Base-by-base conservation (phyloP, 768 basidiomycete species). In the Boletus sensibilis region DNA sequence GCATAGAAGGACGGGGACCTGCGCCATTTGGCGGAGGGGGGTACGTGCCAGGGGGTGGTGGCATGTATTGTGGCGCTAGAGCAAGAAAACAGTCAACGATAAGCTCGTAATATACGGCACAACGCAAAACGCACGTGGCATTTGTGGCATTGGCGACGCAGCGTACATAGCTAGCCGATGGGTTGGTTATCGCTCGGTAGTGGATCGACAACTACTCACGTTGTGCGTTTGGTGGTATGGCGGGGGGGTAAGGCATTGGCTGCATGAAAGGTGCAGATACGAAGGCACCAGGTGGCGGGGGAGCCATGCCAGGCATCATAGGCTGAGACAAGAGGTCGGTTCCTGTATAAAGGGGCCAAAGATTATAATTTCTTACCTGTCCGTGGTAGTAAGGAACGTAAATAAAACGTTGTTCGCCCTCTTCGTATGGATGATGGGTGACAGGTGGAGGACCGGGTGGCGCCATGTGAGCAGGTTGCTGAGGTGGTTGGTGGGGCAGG, bases 251-350 rank as follows among this genome's bases (percentile, higher is more conserved):
- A 16, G 81, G 86, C 85, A 94, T 92, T 42, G 80, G 88, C 69
- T 87, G 90, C 86, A 93, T 90, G 65, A 87, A 92, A 3, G 86
- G 91, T 20, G 79, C 79, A 55, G 85, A 87, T 74, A 92, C 90
- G 70, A 89, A 93, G 48, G 84, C 79, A 34, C 86, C 87, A 53
- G 88, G 90, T 21, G 90, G 90, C 48, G 87, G 87, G 29, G 90
- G 88, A 10, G 80, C 79, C 86, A 92, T 90, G 47, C 89, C 88
- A 52, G 85, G 86, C 87, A 92, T 91, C 83, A 92, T 91, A 53
- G 82, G 90, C 84, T 88, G 67, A 0, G 16, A 39, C 50, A 27
- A 53, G 6, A 29, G 7, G 29, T 72, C 6, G 13, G 39, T 39
- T 18, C 44, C 46, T 50, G 38, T 40, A n/a, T n/a, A 40, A 44